Conservation (phyloP, 306 rosid genomes). For the Neltuma alba region DNA sequence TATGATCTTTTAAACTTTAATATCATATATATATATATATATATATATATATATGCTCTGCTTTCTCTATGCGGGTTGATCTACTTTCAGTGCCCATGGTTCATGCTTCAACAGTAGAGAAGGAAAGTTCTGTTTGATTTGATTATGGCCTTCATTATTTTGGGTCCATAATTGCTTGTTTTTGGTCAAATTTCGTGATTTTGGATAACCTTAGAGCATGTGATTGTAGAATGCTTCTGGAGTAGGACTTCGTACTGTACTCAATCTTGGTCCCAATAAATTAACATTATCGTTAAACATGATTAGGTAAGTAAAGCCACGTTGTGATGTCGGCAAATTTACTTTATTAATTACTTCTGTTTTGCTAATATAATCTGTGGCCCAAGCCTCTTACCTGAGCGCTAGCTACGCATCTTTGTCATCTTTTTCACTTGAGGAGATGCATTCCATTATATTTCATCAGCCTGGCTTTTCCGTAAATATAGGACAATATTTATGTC, state of each 20-base stretch:
- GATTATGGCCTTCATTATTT: too few species aligned
- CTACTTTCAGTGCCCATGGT: constrained; percentile 3
- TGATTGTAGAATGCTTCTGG: constrained; percentile 38
- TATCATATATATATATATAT: too few species aligned
- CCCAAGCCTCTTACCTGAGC: too few species aligned
- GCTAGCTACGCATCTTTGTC: too few species aligned
- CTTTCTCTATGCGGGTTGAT: neutral
- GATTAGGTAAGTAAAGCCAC: constrained; percentile 15
- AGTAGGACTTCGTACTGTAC: constrained; percentile 43
- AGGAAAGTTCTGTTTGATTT: neutral
- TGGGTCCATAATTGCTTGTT: neutral
- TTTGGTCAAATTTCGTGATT: neutral
- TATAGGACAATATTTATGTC: too few species aligned
- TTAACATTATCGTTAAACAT: constrained; percentile 48
- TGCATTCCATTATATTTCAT: too few species aligned
- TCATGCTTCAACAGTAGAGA: constrained; percentile 42
- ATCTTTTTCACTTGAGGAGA: too few species aligned
- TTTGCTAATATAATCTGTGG: too few species aligned
- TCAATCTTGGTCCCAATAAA: constrained; percentile 51
- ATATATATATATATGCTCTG: too few species aligned
- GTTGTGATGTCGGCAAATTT: neutral
- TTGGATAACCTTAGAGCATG: neutral
- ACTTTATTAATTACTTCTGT: neutral
- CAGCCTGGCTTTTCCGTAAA: too few species aligned
- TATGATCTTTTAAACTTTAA: neutral